A percentile compares a stretch with the other conserved stretches of the same genome.
These are phyloP conservation scores for Lagerstroemia fauriei DNA, from an alignment of 441 rosid genomes.

Conservation along the genomic window DNA sequence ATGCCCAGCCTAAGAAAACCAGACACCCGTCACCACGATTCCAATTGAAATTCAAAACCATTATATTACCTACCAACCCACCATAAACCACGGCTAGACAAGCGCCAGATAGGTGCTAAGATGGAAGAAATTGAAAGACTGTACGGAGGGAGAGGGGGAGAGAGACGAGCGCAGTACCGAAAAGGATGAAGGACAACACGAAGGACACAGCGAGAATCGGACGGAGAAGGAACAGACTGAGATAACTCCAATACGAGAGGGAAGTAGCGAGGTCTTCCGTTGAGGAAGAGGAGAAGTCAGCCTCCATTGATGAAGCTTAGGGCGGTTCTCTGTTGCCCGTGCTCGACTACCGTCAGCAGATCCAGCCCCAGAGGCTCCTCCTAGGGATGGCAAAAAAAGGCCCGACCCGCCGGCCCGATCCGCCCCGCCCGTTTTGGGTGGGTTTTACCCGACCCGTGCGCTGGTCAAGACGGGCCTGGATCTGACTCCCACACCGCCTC, in stretches of 20 bases:
- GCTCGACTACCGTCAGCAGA: background rate
- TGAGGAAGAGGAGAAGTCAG: constrained; percentile 27
- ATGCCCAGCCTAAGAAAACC: constrained; percentile 55
- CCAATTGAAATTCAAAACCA: background rate
- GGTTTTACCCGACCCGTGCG: no score
- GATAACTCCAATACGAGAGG: constrained; percentile 34
- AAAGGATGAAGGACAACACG: constrained; percentile 52
- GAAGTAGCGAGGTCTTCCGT: constrained; percentile 8
- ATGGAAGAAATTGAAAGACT: background rate
- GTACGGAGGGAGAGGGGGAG: background rate
- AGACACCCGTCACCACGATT: background rate
- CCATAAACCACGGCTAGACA: background rate
- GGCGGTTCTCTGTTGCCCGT: background rate
- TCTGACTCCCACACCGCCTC: no score
- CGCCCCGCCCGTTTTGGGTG: no score
- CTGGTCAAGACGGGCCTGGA: no score
- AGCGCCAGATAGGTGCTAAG: background rate
- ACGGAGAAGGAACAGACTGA: constrained; percentile 48
- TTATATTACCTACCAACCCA: background rate
- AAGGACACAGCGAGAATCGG: constrained; percentile 62
- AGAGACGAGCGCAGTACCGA: constrained; percentile 41
- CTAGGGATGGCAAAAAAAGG: no score
- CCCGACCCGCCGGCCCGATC: no score
- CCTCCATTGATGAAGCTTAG: constrained; percentile 33
- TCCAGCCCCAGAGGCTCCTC: background rate